Percentiles rank a stretch among this genome's conserved stretches.
These are phyloP conservation scores for Seminavis robusta DNA, from an alignment of 108 stramenopile species.

Conservation along the genomic window DNA sequence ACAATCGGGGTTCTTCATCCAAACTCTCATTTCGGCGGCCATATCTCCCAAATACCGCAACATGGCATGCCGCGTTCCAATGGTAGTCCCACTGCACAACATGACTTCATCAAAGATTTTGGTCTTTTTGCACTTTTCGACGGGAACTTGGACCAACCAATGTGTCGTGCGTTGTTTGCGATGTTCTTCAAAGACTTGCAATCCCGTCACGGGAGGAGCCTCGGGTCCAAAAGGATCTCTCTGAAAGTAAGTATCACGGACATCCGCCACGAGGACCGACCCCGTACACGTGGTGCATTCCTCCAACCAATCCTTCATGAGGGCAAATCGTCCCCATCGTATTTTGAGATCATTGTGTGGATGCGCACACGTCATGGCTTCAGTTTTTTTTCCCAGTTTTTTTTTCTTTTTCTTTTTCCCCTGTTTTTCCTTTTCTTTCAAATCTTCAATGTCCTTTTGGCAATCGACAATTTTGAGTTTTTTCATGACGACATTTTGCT, in stretches of 20 bases:
- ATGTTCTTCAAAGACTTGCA: slow-evolving; percentile 68
- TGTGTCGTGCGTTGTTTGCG: slow-evolving; percentile 36
- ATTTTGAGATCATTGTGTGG: slow-evolving; percentile 47
- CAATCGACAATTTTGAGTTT: slow-evolving; percentile 11
- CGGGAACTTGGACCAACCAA: slow-evolving; percentile 24
- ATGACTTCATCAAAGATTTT: slow-evolving; percentile 8
- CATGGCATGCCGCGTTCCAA: slow-evolving; percentile 48
- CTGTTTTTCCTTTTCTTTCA: not conserved
- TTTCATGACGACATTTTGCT: slow-evolving; percentile 54
- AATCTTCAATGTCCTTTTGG: not conserved
- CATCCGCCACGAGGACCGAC: slow-evolving; percentile 63
- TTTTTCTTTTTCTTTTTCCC: not conserved
- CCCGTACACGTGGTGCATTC: slow-evolving; percentile 70
- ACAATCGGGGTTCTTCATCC: slow-evolving; percentile 33
- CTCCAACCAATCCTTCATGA: slow-evolving; percentile 53
- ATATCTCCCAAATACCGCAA: slow-evolving; percentile 36
- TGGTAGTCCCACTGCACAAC: slow-evolving; percentile 38
- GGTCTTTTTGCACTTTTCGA: not conserved
- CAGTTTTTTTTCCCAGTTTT: slow-evolving; percentile 8
- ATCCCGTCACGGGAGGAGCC: slow-evolving; percentile 34
- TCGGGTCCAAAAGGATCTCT: slow-evolving; percentile 67
- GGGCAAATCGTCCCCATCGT: slow-evolving; percentile 63
- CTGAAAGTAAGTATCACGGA: slow-evolving; percentile 67
- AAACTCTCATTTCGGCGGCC: slow-evolving; percentile 37
- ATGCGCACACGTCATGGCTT: slow-evolving; percentile 27